Percentiles rank a stretch among this genome's conserved stretches.
Conservation (phyloP, 441 rosid species). For the Syzygium malaccense region DNA sequence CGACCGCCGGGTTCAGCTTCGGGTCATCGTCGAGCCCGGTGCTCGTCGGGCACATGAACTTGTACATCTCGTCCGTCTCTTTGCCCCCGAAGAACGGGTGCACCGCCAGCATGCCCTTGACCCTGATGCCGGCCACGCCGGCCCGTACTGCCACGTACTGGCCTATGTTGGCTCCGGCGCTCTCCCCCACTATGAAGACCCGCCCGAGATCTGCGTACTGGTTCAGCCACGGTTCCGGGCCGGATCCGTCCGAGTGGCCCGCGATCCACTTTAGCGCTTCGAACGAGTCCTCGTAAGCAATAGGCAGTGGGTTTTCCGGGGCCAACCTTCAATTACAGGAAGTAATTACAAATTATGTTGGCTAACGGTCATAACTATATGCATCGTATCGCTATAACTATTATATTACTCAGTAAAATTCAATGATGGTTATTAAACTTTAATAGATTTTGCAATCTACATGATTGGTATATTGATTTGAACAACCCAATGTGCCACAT, state of each 20-base stretch:
- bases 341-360: background rate
- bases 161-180: constrained; percentile 34
- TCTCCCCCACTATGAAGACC: constrained; percentile 27
- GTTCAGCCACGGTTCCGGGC: constrained; percentile 22
- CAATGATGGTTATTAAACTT: background rate
- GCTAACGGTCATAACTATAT: background rate
- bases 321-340: constrained; percentile 26
- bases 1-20: constrained; percentile 23
- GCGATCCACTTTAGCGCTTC: constrained; percentile 28
- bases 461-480: background rate
- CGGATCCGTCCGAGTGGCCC: constrained; percentile 9
- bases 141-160: constrained; percentile 24
- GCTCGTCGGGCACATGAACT: constrained; percentile 25
- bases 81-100: constrained; percentile 31
- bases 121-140: constrained; percentile 14
- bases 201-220: constrained; percentile 17
- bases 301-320: constrained; percentile 29
- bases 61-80: constrained; percentile 20
- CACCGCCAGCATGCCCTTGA: constrained; percentile 20
- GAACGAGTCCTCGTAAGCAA: constrained; percentile 29
- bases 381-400: background rate
- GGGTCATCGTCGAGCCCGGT: constrained; percentile 28
- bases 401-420: background rate
- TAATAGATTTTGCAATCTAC: background rate
- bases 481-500: background rate